Evolutionary conservation across 2,329 filamentous ascomycete species (phyloP).

Genomic region (Ophiostoma sp.): DNA sequence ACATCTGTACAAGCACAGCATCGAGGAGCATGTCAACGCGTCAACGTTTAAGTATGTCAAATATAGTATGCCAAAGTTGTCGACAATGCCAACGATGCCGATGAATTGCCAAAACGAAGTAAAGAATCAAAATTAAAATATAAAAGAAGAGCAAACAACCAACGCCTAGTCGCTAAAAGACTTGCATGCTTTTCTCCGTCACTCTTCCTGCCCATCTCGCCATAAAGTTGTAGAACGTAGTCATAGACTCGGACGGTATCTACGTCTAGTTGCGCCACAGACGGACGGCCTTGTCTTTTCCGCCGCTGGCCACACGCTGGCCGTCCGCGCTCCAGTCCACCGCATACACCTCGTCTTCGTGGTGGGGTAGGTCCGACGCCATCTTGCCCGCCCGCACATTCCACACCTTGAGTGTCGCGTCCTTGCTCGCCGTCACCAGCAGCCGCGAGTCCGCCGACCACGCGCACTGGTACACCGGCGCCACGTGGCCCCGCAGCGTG

Average conservation of each 20-base stretch:
- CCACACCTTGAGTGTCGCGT: conserved; percentile 93
- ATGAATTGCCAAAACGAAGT: not conserved
- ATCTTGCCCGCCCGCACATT: conserved; percentile 82
- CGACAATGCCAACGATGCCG: no score
- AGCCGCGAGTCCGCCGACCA: conserved; percentile 92
- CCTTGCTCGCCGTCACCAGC: conserved; percentile 81
- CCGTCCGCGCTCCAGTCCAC: conserved; percentile 95
- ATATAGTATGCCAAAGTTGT: not conserved
- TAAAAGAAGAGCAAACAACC: conserved; percentile 6
- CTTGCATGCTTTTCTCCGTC: conserved; percentile 1
- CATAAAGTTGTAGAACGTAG: not conserved
- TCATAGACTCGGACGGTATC: not conserved
- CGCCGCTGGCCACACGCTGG: conserved; percentile 80
- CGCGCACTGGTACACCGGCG: conserved; percentile 83
- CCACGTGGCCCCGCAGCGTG: conserved; percentile 81
- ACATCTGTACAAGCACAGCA: not conserved
- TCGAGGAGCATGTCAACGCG: not conserved
- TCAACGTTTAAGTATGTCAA: not conserved
- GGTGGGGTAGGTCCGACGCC: conserved; percentile 73
- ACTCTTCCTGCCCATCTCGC: not conserved
- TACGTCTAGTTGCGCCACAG: conserved; percentile 55
- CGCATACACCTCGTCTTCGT: conserved; percentile 88
- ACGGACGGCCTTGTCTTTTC: conserved; percentile 77
- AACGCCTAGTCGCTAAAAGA: conserved; percentile 20
- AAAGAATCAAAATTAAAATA: not conserved